A percentile compares a stretch with the other conserved stretches of the same genome.
phyloP scores from a whole-genome alignment of 2,329 filamentous ascomycete genomes.

The Colletotrichum euphorbiae region DNA sequence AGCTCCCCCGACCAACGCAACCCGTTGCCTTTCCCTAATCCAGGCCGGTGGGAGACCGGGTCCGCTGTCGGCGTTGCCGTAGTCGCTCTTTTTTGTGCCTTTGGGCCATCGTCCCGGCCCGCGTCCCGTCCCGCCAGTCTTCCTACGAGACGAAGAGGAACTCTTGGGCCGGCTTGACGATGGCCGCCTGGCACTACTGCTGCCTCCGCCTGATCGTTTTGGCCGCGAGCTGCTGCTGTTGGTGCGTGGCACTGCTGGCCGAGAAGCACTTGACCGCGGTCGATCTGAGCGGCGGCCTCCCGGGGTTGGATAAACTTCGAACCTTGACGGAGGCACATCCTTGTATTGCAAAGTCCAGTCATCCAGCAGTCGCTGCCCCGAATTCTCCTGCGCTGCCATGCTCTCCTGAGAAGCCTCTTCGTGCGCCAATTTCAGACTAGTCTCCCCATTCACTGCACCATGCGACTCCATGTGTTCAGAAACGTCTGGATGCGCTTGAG shows the following conservation, averaged over 20 bases:
- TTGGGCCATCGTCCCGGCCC: conserved; percentile 76
- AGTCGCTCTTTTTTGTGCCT: conserved; percentile 75
- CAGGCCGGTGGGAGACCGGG: conserved; percentile 72
- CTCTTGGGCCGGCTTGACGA: conserved; percentile 53
- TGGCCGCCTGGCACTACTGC: conserved; percentile 42
- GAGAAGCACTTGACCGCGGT: conserved; percentile 54
- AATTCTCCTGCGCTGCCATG: background rate
- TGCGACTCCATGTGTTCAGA: conserved; percentile 28
- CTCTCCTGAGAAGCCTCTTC: conserved; percentile 13
- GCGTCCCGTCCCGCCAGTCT: conserved; percentile 71
- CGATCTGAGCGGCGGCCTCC: conserved; percentile 61
- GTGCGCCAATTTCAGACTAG: background rate
- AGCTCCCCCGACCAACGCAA: conserved; percentile 7
- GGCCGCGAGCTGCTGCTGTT: conserved; percentile 52
- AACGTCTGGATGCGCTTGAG: conserved; percentile 40
- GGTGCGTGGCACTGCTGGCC: conserved; percentile 53
- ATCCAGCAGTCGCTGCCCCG: background rate
- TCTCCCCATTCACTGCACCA: conserved; percentile 25
- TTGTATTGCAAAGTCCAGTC: conserved; percentile 62
- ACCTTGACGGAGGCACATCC: conserved; percentile 75
- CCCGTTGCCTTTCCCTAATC: conserved; percentile 51
- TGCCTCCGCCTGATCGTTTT: conserved; percentile 51
- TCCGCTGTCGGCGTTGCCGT: conserved; percentile 74
- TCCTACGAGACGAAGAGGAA: conserved; percentile 58
- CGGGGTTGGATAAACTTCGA: conserved; percentile 80